Base-by-base conservation (phyloP, 495 filamentous ascomycete genomes). In the Beverwykella pulmonaria region DNA sequence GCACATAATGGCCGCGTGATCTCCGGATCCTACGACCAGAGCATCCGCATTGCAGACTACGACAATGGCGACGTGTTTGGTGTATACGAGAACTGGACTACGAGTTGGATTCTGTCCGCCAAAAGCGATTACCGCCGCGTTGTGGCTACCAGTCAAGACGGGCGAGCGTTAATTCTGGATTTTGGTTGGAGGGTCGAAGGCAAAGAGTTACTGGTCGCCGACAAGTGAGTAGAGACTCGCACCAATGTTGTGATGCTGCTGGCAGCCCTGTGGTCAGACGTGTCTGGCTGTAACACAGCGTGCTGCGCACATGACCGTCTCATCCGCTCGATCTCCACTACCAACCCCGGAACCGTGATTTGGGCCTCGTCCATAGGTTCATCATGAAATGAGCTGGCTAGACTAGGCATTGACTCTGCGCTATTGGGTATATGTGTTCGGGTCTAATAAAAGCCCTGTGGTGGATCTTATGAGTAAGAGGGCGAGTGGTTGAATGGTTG, bases 101-200 rank as follows among this genome's bases (percentile, higher is more conserved):
- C 88, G 17, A 96, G 92, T 72, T 98, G 95, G 95, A 95, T 97
- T 70, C 77, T 98, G 46, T 91, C 90, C 64, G 94, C 95, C 26
- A 97, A 98, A 79, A 90, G 89, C 32, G 94, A 98, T 75, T 97
- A 97, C 75, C 82, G 93, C 52, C 84, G 94, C 36, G 92, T 98
- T 61, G 88, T 98, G 48, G 91, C 90, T 59, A 96, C 95, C 0
- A 93, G 91, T 46, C 94, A 98, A 77, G 93, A 98, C 71, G 88
- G 92, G 10, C 87, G 93, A 68, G 89, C 91, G 30, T 80, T 97
- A 23, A 87, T 98, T n/a, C 85, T 98, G 81, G 94, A 98, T 79
- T 92, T 91, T 72, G 88, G 89, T 19, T 81, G 80, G 61, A 65
- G 59, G 15, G 59, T 76, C 2, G 39, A 69, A 19, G 75, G 63